Conservation (phyloP, 2,329 filamentous ascomycete species). For the Fonsecaea nubica region DNA sequence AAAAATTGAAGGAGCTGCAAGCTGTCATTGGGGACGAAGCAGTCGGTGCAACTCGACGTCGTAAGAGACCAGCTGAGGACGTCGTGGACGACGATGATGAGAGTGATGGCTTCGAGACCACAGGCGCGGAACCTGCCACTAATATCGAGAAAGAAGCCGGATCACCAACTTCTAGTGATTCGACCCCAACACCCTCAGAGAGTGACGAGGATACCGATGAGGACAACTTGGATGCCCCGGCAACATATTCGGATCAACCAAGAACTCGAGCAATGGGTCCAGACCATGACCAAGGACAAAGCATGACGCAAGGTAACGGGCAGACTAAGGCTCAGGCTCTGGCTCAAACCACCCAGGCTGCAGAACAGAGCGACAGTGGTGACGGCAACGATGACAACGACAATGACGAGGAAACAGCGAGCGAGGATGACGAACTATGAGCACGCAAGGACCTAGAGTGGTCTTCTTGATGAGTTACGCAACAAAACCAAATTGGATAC, state of each 20-base stretch:
- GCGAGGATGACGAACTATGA: conserved; percentile 41
- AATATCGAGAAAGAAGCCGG: conserved; percentile 16
- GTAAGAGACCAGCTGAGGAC: conserved; percentile 34
- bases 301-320: not conserved
- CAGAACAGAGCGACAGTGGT: too few relatives aligned
- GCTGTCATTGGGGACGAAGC: conserved; percentile 41
- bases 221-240: conserved; percentile 25
- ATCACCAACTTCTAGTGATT: conserved; percentile 19
- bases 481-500: conserved; percentile 8
- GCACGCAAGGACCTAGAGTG: not conserved
- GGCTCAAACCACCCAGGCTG: not conserved
- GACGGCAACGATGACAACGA: conserved; percentile 37
- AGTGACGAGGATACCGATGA: conserved; percentile 28
- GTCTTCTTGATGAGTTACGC: not conserved
- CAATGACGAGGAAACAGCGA: conserved; percentile 37
- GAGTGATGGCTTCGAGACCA: conserved; percentile 37
- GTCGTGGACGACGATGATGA: conserved; percentile 28
- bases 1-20: conserved; percentile 44
- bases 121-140: conserved; percentile 23
- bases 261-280: conserved; percentile 15
- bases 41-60: conserved; percentile 30
- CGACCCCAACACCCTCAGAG: conserved; percentile 22
- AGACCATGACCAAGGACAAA: not conserved
- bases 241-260: conserved; percentile 13
- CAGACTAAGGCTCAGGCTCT: not conserved